Evolutionary conservation across 164 flowering plant species (phyloP).

Genomic region (Tetrastigma voinierianum): DNA sequence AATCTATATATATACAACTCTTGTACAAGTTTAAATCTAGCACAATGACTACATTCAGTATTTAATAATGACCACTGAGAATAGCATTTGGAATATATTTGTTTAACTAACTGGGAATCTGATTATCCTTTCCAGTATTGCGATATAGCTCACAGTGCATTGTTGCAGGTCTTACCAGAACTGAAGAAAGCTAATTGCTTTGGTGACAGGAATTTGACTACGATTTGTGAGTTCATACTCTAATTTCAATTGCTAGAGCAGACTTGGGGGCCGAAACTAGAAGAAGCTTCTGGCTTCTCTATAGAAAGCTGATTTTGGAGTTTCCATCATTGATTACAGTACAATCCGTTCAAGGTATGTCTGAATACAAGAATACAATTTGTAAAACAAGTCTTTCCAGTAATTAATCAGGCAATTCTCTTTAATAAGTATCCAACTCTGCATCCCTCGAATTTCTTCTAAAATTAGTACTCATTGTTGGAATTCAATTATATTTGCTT

Average conservation of each 20-base stretch:
- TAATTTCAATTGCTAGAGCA: slow-evolving; percentile 49
- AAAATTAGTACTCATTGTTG: neutral
- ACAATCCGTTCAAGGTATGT: slow-evolving; percentile 73
- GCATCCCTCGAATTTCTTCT: neutral
- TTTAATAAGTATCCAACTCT: too few species aligned
- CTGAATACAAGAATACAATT: neutral
- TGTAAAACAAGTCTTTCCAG: neutral
- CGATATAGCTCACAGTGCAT: neutral
- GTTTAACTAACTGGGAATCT: neutral
- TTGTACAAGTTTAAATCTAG: too few species aligned
- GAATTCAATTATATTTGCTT: neutral
- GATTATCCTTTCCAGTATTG: neutral
- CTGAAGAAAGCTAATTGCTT: slow-evolving; percentile 9
- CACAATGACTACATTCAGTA: neutral
- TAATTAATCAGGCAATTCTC: neutral
- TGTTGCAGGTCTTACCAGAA: neutral
- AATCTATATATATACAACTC: too few species aligned
- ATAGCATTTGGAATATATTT: neutral
- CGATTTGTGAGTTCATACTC: slow-evolving; percentile 77
- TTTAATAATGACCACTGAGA: too few species aligned
- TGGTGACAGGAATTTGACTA: slow-evolving; percentile 74
- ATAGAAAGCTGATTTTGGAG: slow-evolving; percentile 32
- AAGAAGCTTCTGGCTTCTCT: slow-evolving; percentile 69
- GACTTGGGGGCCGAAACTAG: slow-evolving; percentile 38
- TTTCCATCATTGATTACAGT: slow-evolving; percentile 74